Base-by-base conservation (phyloP, 768 basidiomycete genomes). In the Pleurotus cornucopiae region DNA sequence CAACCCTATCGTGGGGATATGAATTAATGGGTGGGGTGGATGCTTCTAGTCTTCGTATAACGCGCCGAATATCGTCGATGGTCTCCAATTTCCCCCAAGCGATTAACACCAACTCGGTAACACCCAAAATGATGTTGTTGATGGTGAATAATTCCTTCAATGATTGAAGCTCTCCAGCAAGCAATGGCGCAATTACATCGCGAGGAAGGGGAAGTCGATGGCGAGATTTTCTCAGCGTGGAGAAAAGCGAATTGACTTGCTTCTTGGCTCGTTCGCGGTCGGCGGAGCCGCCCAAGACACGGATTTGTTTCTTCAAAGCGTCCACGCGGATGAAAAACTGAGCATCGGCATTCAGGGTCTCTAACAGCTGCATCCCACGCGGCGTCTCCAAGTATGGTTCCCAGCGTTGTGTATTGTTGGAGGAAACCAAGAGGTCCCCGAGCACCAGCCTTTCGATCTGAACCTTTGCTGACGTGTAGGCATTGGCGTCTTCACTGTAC, bases 341-440 rank as follows among this genome's bases (percentile, higher is more conserved):
- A 3, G 66, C 65, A 12, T 70, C 67, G 6, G 60, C 41, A 57
- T 75, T 75, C 18, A 80, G 34, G 23, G 64, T 62, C n/a, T 73
- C 70, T 25, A 83, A 51, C 6, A 67, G 66, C 21, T 69, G 69
- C 18, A 57, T 54, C 40, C 79, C 76, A 56, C 72, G 75, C n/a
- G 69, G 48, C n/a, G 69, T 65, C 13, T 73, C 69, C 56, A 83
- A 75, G 54, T 78, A 79, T 14, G 76, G 74, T 48, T 80, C 76
- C 81, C 83, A 84, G 3, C 76, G 57, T 1, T 60, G 55, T 18
- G 58, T 57, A 0, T 64, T 67, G 3, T 74, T 71, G 0, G 69
- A 65, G 12, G 60, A 60, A 30, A 78, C 55, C 12, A 74, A 56
- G 3, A 34, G 30, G 12, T 71, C 63, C 5, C 82, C 82, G 4